These are phyloP conservation scores for Penicillium bialowiezense DNA, from an alignment of 495 filamentous ascomycete species.

Conservation along the genomic window DNA sequence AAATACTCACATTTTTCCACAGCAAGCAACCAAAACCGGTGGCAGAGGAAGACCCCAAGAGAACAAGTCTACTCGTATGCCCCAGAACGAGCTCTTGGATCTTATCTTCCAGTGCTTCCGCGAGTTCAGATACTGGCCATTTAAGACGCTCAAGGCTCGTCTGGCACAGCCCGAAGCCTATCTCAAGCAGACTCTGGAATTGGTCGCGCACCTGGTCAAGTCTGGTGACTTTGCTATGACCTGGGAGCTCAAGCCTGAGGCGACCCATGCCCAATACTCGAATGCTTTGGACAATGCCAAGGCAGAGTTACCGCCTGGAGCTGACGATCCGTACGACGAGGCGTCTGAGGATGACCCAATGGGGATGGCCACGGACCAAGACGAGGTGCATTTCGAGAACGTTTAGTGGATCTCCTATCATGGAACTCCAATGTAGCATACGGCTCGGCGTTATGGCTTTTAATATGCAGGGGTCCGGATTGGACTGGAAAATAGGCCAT, in stretches of 20 bases:
- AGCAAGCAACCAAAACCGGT: constrained; percentile 37
- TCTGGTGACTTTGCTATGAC: constrained; percentile 77
- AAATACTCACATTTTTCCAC: constrained; percentile 15
- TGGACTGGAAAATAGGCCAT: not conserved
- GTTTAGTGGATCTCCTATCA: constrained; percentile 32
- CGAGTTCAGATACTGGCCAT: constrained; percentile 81
- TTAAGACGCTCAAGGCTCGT: constrained; percentile 70
- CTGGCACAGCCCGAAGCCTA: constrained; percentile 88
- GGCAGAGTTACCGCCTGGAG: constrained; percentile 46
- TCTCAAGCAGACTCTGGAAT: constrained; percentile 77
- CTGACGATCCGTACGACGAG: constrained; percentile 41
- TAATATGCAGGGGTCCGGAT: not conserved
- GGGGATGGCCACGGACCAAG: constrained; percentile 57
- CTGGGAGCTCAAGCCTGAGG: constrained; percentile 78
- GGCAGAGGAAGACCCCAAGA: constrained; percentile 52
- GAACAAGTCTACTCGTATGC: constrained; percentile 83
- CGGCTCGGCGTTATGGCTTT: constrained; percentile 20
- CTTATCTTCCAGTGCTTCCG: constrained; percentile 77
- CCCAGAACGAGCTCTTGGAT: constrained; percentile 81
- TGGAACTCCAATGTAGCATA: constrained; percentile 24
- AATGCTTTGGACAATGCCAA: constrained; percentile 39
- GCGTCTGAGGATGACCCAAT: constrained; percentile 42
- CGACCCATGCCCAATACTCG: constrained; percentile 54
- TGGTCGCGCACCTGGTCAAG: constrained; percentile 77
- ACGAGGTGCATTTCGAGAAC: constrained; percentile 75